Evolutionary conservation across 1,284 basidiomycete species (phyloP).

Genomic region (Moesziomyces aphidis): DNA sequence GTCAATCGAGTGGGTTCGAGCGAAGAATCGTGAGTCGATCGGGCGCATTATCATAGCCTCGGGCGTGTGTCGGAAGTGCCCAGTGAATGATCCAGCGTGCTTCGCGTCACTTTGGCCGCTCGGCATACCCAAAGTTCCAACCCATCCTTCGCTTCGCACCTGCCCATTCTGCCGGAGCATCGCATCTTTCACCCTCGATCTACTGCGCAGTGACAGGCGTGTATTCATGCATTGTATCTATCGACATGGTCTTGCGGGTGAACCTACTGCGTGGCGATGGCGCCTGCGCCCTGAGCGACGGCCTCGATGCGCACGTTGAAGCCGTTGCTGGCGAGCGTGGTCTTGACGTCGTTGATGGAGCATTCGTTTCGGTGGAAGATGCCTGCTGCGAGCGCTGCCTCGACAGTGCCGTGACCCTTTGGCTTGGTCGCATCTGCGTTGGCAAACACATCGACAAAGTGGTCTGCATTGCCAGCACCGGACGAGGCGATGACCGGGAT

Average conservation of each 20-base stretch:
- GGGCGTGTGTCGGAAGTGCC: too few relatives aligned
- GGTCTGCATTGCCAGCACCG: slow-evolving; percentile 81
- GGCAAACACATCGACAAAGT: slow-evolving; percentile 81
- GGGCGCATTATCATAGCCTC: too few relatives aligned
- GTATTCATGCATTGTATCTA: too few relatives aligned
- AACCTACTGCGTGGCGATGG: slow-evolving; percentile 41
- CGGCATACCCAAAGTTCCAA: too few relatives aligned
- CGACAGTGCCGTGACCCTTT: slow-evolving; percentile 71
- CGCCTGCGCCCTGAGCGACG: slow-evolving; percentile 44
- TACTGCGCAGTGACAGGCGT: not conserved
- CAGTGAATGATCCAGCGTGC: too few relatives aligned
- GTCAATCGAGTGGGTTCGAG: too few relatives aligned
- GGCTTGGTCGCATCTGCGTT: slow-evolving; percentile 2
- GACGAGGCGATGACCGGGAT: slow-evolving; percentile 96
- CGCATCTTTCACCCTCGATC: not conserved
- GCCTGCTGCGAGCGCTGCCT: slow-evolving; percentile 95
- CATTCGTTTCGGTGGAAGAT: slow-evolving; percentile 96
- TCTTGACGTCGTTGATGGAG: slow-evolving; percentile 70
- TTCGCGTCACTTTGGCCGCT: too few relatives aligned
- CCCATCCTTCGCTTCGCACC: too few relatives aligned
- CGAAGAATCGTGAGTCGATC: too few relatives aligned
- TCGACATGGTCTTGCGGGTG: not conserved
- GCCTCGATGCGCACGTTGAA: slow-evolving; percentile 56
- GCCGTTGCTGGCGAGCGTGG: slow-evolving; percentile 56
- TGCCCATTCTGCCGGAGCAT: too few relatives aligned